Evolutionary conservation across 2,329 filamentous ascomycete species (phyloP).

Genomic region (Escovopsis sp.): DNA sequence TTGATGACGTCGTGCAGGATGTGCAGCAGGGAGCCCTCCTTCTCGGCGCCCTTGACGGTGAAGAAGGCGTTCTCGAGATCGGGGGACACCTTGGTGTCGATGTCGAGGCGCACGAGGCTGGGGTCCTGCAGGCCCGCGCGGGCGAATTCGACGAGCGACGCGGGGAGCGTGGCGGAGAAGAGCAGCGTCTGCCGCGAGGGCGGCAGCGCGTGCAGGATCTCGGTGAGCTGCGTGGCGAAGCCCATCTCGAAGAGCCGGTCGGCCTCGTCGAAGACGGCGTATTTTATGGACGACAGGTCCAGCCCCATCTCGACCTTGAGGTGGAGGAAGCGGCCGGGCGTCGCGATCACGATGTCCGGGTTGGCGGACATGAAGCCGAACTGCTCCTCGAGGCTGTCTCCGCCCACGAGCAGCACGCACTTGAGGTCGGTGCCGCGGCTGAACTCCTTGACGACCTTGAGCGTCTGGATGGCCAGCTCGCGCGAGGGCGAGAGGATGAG

Average conservation of each 20-base stretch:
- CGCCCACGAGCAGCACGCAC: conserved; percentile 80
- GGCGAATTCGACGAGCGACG: conserved; percentile 90
- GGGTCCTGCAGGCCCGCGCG: conserved; percentile 87
- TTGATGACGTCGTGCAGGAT: conserved; percentile 86
- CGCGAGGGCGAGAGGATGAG: conserved; percentile 84
- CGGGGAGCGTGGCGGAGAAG: conserved; percentile 90
- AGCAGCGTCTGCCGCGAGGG: conserved; percentile 74
- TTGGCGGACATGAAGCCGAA: conserved; percentile 87
- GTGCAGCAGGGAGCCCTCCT: conserved; percentile 82
- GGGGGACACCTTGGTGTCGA: conserved; percentile 89
- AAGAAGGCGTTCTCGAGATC: conserved; percentile 96
- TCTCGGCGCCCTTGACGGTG: conserved; percentile 79
- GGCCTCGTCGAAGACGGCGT: conserved; percentile 95
- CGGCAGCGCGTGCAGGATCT: conserved; percentile 83
- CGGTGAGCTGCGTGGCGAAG: conserved; percentile 81
- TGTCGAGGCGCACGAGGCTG: conserved; percentile 75
- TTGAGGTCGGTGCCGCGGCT: conserved; percentile 81
- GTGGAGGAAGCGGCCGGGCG: conserved; percentile 90
- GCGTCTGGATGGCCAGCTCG: conserved; percentile 84
- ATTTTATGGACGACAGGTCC: conserved; percentile 78
- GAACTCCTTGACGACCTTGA: conserved; percentile 94
- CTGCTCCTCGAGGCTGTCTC: conserved; percentile 90
- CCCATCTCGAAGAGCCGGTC: conserved; percentile 98
- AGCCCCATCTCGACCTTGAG: conserved; percentile 92
- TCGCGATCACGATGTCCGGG: conserved; percentile 94